A percentile compares a stretch with the other conserved stretches of the same genome.
phyloP scores from a whole-genome alignment of 1,139 yeast genomes.

The Blastobotrys arbuscula region DNA sequence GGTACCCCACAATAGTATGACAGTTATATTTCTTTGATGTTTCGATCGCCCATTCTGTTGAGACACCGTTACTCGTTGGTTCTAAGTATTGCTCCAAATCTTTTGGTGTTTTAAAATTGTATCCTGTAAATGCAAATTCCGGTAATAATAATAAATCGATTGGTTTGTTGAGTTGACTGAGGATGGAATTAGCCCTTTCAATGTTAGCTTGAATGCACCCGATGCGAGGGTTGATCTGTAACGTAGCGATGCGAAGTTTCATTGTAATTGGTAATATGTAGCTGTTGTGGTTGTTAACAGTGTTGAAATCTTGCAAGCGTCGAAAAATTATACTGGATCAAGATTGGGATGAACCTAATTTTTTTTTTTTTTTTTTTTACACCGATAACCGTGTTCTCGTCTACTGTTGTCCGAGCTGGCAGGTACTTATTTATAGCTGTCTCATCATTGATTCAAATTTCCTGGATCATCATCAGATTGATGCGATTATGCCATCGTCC shows the following conservation, averaged over 20 bases:
- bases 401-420: too few species aligned
- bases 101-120: slow-evolving; percentile 50
- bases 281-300: too few species aligned
- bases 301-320: too few species aligned
- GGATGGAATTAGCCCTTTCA: slow-evolving; percentile 41
- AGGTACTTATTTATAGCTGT: too few species aligned
- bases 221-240: slow-evolving; percentile 63
- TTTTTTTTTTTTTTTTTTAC: too few species aligned
- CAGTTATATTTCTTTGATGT: slow-evolving; percentile 51
- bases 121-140: slow-evolving; percentile 82
- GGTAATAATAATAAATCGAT: slow-evolving; percentile 63
- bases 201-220: slow-evolving; percentile 57
- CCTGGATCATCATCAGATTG: too few species aligned
- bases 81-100: slow-evolving; percentile 64
- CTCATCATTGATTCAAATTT: too few species aligned
- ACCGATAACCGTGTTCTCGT: too few species aligned
- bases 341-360: too few species aligned
- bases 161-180: slow-evolving; percentile 28
- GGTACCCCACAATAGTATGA: slow-evolving; percentile 77
- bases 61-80: slow-evolving; percentile 38
- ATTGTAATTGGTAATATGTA: too few species aligned
- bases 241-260: slow-evolving; percentile 47
- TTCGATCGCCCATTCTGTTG: slow-evolving; percentile 52
- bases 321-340: too few species aligned
- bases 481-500: too few species aligned